Evolutionary conservation across 306 rosid genomes (phyloP), one percentile per base, ranked within the genome.

Genomic region (Lupinus albus): DNA sequence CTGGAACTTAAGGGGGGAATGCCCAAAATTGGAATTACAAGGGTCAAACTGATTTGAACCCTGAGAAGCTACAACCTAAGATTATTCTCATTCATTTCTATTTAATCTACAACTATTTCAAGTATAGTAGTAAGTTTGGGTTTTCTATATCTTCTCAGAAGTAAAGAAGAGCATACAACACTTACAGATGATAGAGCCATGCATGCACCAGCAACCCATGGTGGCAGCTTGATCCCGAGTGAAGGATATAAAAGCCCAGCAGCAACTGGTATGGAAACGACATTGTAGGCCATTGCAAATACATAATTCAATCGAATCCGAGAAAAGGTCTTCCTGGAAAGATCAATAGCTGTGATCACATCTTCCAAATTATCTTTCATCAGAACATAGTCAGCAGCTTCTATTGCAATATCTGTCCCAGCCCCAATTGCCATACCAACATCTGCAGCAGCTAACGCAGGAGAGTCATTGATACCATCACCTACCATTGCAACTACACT

Each of bases 191-290:
- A 91, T 53, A 88, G 66, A 55, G 95, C 97, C 97, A 91, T 91
- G 84, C 95, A 88, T 2, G 97, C 92, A 54, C 97, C 97, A 4
- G 97, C 95, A 4, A 87, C 85, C 97, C 97, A 91, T 21, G 97
- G 95, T 11, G 95, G 95, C 57, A 91, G 60, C 80, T 79, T 66
- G 79, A 91, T 69, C 53, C 95, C 86, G 30, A 84, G 53, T 1
- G 81, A 81, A 36, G 97, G 97, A 70, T 55, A 91, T 46, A 91
- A 67, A 16, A 62, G 83, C 32, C 97, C 97, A 0, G 97, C 97
- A 28, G 97, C 97, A 49, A 86, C 63, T 2, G 97, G 97, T 67
- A 91, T 91, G 13, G 95, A 88, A 56, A 88, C 65, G 48, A 86
- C 89, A 70, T 91, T 91, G 89, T 91, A 91, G 13, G 92, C 97